Evolutionary conservation across 768 basidiomycete genomes (phyloP).

Genomic region (Russula sp.): DNA sequence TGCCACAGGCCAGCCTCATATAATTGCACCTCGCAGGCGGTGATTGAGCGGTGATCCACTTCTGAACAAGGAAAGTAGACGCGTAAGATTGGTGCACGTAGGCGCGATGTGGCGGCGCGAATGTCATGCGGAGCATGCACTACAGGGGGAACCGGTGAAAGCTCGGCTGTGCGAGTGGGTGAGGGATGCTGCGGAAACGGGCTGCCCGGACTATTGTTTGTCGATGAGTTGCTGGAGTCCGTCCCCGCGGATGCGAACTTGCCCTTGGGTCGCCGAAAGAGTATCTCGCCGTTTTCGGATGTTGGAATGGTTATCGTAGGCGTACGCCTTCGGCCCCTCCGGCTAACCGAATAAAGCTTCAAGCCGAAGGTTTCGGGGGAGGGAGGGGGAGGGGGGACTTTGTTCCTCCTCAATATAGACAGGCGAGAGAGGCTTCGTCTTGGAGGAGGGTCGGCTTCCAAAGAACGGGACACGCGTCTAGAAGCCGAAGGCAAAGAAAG

Average conservation of each 20-base stretch:
- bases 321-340: constrained; percentile 34
- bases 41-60: constrained; percentile 41
- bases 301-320: background rate
- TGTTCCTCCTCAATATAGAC: constrained; percentile 36
- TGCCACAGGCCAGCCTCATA: constrained; percentile 61
- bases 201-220: constrained; percentile 14
- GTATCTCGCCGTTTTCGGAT: background rate
- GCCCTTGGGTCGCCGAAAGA: constrained; percentile 1
- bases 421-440: constrained; percentile 17
- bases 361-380: constrained; percentile 40
- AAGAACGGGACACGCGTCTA: background rate
- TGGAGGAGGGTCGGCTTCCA: constrained; percentile 4
- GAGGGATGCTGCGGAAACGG: constrained; percentile 23
- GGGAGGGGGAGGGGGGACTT: constrained; percentile 38
- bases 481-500: background rate
- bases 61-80: constrained; percentile 66
- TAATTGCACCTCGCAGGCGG: constrained; percentile 62
- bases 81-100: constrained; percentile 64
- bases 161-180: background rate
- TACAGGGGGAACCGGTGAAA: constrained; percentile 24
- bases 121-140: constrained; percentile 51
- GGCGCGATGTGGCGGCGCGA: constrained; percentile 46
- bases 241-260: background rate
- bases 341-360: constrained; percentile 40
- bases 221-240: constrained; percentile 15